These are phyloP conservation scores for Dacryopinax spathularia DNA, from an alignment of 768 basidiomycete species.

Conservation along the genomic window DNA sequence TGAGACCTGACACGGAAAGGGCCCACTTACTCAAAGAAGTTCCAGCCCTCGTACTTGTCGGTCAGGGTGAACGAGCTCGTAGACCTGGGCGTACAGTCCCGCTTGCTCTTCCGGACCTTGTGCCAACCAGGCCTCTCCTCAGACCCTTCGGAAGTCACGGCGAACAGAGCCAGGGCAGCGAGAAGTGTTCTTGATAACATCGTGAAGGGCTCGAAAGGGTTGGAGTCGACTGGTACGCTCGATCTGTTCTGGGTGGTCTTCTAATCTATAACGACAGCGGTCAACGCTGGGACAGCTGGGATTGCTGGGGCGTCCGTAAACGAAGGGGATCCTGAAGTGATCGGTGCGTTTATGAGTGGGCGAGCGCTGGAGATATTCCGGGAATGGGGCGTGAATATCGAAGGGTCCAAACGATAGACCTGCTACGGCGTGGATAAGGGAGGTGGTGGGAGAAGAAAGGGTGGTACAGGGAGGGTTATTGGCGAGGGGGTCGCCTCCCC, in stretches of 20 bases:
- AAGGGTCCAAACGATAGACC: too few relatives aligned
- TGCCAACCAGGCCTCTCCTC: not conserved
- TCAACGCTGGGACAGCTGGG: not conserved
- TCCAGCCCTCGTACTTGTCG: constrained; percentile 35
- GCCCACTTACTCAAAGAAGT: constrained; percentile 45
- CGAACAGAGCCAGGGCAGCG: not conserved
- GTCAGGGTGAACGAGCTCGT: constrained; percentile 23
- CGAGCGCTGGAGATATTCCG: too few relatives aligned
- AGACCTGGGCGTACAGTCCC: not conserved
- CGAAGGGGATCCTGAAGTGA: not conserved
- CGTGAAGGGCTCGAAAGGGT: not conserved
- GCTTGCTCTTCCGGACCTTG: not conserved
- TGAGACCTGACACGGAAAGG: not conserved
- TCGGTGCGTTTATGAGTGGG: not conserved
- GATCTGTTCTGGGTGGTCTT: not conserved
- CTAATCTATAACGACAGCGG: not conserved
- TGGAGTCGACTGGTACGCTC: not conserved
- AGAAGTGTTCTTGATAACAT: not conserved
- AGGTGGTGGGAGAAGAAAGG: too few relatives aligned
- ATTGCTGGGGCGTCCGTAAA: not conserved
- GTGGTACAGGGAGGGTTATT: too few relatives aligned
- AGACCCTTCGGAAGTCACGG: not conserved
- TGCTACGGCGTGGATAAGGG: too few relatives aligned
- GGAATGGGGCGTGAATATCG: too few relatives aligned
- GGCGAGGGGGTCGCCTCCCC: not conserved